Percentiles rank a stretch among this genome's conserved stretches.
These are phyloP conservation scores for Chalciporus chontae DNA, from an alignment of 768 basidiomycete species.

Conservation along the genomic window DNA sequence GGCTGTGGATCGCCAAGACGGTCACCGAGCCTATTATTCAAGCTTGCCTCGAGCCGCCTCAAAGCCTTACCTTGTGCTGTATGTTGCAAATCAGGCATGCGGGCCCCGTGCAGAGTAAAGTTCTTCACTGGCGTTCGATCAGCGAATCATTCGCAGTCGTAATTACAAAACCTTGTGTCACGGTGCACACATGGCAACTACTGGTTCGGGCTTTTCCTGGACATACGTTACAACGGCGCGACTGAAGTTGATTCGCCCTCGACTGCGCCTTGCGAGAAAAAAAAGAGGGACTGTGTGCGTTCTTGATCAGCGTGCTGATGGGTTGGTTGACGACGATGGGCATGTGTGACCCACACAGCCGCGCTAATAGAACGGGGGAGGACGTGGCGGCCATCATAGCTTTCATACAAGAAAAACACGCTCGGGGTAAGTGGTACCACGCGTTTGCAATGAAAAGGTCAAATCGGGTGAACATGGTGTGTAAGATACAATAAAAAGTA, in stretches of 20 bases:
- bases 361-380: not conserved
- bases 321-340: not conserved
- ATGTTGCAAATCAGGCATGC: not conserved
- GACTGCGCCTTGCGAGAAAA: constrained; percentile 10
- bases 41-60: not conserved
- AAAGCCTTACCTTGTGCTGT: not conserved
- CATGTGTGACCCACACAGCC: constrained; percentile 2
- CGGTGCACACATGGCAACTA: not conserved
- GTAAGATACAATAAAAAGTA: too few species aligned
- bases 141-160: constrained; percentile 3
- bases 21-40: not conserved
- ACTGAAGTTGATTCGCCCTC: not conserved
- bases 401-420: not conserved
- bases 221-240: not conserved
- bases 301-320: constrained; percentile 6
- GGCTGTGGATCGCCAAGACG: not conserved
- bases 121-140: not conserved
- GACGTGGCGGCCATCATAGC: not conserved
- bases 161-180: constrained; percentile 12
- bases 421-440: not conserved
- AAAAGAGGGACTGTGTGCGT: constrained; percentile 5
- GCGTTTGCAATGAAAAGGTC: not conserved
- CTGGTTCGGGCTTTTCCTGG: not conserved
- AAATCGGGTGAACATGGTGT: not conserved
- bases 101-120: not conserved